Evolutionary conservation across 352 stramenopile genomes (phyloP).

Genomic region (Pythium apleroticum): DNA sequence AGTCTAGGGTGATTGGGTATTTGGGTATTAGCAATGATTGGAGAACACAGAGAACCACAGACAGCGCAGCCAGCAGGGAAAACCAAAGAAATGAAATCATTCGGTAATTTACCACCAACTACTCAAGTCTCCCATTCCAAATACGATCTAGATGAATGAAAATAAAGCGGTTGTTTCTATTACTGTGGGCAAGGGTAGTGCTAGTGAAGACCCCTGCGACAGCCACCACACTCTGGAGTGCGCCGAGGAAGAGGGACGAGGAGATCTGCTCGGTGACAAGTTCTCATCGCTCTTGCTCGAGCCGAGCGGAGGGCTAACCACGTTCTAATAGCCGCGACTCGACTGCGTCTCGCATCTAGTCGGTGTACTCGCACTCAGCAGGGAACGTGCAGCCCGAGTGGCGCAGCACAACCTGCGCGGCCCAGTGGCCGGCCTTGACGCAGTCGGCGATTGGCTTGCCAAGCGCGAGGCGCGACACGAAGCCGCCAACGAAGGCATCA

Average conservation of each 20-base stretch:
- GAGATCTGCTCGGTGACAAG: background rate
- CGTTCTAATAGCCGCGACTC: background rate
- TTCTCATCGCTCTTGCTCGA: conserved; percentile 26
- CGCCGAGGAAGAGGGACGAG: conserved; percentile 25
- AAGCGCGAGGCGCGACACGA: conserved; percentile 93
- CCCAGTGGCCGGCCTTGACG: conserved; percentile 97
- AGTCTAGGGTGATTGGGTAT: no score
- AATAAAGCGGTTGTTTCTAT: conserved; percentile 12
- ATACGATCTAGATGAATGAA: no score
- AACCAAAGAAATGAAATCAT: no score
- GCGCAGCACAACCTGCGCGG: conserved; percentile 96
- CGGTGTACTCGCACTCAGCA: conserved; percentile 89
- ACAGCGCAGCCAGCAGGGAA: no score
- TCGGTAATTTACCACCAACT: no score
- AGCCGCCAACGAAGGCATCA: conserved; percentile 99
- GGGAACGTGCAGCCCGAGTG: conserved; percentile 96
- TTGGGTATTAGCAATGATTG: no score
- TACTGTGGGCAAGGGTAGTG: background rate
- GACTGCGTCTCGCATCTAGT: conserved; percentile 39
- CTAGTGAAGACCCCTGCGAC: conserved; percentile 1
- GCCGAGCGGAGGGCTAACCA: background rate
- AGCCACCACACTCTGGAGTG: background rate
- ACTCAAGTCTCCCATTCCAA: no score
- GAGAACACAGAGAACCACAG: no score
- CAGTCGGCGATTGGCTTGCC: conserved; percentile 88